Evolutionary conservation across 495 filamentous ascomycete species (phyloP).

Genomic region (Tuber indicum): DNA sequence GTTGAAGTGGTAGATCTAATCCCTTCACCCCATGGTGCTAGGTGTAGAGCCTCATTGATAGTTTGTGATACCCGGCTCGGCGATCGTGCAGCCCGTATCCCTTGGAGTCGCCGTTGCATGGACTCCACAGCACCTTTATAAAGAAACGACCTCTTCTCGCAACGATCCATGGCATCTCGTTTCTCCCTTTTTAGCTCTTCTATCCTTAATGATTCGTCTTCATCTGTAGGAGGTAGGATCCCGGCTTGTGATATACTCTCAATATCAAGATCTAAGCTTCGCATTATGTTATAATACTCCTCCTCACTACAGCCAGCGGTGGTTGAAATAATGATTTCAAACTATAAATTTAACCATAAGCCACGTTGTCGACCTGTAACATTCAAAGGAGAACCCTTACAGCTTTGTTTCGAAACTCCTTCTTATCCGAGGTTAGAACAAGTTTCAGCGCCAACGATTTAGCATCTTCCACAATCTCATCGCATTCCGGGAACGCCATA

Average conservation of each 20-base stretch:
- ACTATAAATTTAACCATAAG: constrained; percentile 29
- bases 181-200: constrained; percentile 41
- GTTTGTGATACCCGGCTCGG: constrained; percentile 16
- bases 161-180: constrained; percentile 40
- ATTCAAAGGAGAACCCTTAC: constrained; percentile 19
- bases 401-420: constrained; percentile 40
- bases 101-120: constrained; percentile 39
- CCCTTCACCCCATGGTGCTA: constrained; percentile 19
- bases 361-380: constrained; percentile 3
- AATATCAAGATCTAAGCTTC: constrained; percentile 37
- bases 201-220: constrained; percentile 33
- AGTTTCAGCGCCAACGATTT: constrained; percentile 35
- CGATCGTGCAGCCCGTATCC: constrained; percentile 10
- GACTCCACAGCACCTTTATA: constrained; percentile 41
- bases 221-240: constrained; percentile 26
- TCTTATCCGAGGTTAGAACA: constrained; percentile 31
- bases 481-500: constrained; percentile 24
- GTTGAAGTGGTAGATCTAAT: constrained; percentile 25
- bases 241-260: constrained; percentile 27
- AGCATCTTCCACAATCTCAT: constrained; percentile 31
- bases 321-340: constrained; percentile 40
- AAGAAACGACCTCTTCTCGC: constrained; percentile 35
- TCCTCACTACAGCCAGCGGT: constrained; percentile 32
- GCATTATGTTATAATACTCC: constrained; percentile 39
- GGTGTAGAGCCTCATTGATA: constrained; percentile 24